These are phyloP conservation scores for Komagataella mondaviorum DNA, from an alignment of 805 yeast genomes.

Conservation along the genomic window DNA sequence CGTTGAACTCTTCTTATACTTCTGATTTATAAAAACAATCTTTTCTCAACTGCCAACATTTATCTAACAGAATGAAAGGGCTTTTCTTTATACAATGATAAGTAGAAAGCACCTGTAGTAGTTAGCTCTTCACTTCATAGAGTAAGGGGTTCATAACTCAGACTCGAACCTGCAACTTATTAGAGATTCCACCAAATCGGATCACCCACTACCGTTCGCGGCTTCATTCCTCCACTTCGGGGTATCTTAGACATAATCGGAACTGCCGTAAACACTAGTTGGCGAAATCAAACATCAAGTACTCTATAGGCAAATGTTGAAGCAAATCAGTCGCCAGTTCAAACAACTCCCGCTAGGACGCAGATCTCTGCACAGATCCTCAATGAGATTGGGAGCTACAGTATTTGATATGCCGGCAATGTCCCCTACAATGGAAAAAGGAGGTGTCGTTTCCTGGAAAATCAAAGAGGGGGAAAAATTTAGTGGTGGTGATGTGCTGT, in stretches of 20 bases:
- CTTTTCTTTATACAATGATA: too few species aligned
- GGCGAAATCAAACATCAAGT: not conserved
- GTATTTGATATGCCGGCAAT: conserved; percentile 88
- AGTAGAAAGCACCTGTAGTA: too few species aligned
- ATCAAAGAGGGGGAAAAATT: conserved; percentile 64
- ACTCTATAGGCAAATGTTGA: not conserved
- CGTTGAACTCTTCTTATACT: too few species aligned
- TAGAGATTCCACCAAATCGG: not conserved
- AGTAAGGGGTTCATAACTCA: not conserved
- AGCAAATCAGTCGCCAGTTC: not conserved
- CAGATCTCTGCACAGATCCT: not conserved
- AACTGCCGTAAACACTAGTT: not conserved
- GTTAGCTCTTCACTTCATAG: too few species aligned
- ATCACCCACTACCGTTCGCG: not conserved
- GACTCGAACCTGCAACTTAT: not conserved
- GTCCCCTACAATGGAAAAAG: conserved; percentile 98
- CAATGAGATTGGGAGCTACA: not conserved
- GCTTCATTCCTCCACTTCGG: not conserved
- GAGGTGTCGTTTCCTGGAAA: conserved; percentile 88
- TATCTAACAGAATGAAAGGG: too few species aligned
- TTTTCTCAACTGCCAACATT: too few species aligned
- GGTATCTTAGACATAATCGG: not conserved
- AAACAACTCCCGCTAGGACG: not conserved
- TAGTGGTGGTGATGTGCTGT: conserved; percentile 67
- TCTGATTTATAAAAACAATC: too few species aligned